Evolutionary conservation across 306 rosid genomes (phyloP).

Genomic region (Ochetophila trinervis): DNA sequence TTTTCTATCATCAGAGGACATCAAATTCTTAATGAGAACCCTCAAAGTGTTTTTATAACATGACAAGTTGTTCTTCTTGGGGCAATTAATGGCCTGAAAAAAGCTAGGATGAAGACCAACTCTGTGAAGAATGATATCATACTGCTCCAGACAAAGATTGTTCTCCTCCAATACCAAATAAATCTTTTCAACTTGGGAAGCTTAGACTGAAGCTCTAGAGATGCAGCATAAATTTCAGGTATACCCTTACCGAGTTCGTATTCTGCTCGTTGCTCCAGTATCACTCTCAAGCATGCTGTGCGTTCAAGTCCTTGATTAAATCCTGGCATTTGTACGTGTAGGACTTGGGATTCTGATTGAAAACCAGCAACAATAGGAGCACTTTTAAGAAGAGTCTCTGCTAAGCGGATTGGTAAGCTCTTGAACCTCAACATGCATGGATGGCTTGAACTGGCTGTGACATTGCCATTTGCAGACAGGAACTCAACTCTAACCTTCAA

Average conservation of each 20-base stretch:
- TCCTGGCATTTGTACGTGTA: constrained; percentile 10
- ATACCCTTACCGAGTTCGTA: constrained; percentile 6
- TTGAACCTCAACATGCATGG: constrained; percentile 30
- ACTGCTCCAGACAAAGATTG: constrained; percentile 22
- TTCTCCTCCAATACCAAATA: constrained; percentile 30
- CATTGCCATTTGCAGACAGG: constrained; percentile 26
- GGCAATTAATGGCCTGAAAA: not conserved
- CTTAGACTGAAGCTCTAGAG: constrained; percentile 19
- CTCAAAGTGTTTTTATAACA: not conserved
- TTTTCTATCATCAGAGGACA: not conserved
- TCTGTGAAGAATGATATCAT: constrained; percentile 14
- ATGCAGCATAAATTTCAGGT: constrained; percentile 22
- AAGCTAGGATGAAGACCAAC: constrained; percentile 15
- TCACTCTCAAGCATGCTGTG: constrained; percentile 23
- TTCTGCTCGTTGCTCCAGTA: constrained; percentile 26
- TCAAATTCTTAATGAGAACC: too few species aligned
- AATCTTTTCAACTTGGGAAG: constrained; percentile 18
- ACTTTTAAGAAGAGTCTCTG: constrained; percentile 11
- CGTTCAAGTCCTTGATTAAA: constrained; percentile 21
- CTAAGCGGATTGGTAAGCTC: constrained; percentile 14
- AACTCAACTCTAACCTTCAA: constrained; percentile 29
- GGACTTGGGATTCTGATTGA: constrained; percentile 31
- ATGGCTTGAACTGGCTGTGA: constrained; percentile 21
- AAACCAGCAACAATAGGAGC: constrained; percentile 24
- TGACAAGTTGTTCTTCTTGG: constrained; percentile 3